phyloP scores from a whole-genome alignment of 768 basidiomycete species.

The Rhizopogon roseolus region DNA sequence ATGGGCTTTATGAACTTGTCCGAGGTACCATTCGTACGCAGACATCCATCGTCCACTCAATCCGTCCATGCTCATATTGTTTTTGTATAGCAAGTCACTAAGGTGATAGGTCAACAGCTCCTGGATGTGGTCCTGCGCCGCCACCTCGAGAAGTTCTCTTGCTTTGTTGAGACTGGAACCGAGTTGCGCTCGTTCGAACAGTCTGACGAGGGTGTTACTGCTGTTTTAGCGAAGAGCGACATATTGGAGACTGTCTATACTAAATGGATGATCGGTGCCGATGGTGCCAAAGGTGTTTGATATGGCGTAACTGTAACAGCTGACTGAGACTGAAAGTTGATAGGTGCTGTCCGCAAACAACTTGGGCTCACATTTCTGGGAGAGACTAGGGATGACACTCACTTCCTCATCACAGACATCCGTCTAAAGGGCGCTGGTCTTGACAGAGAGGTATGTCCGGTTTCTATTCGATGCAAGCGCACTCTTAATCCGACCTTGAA shows the following conservation, averaged over 20 bases:
- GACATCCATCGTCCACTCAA: background rate
- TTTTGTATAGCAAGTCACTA: too few species aligned
- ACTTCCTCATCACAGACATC: constrained; percentile 30
- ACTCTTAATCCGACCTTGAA: background rate
- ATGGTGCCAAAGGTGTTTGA: constrained; percentile 11
- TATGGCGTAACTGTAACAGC: too few species aligned
- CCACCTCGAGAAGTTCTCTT: too few species aligned
- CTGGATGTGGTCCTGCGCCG: too few species aligned
- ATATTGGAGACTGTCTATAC: too few species aligned
- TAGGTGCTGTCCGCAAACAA: constrained; percentile 5
- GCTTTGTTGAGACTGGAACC: too few species aligned
- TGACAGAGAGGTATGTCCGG: constrained; percentile 28
- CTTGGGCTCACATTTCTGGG: constrained; percentile 16
- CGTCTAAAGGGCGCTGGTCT: constrained; percentile 31
- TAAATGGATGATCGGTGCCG: constrained; percentile 7
- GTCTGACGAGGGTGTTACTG: too few species aligned
- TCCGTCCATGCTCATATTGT: background rate
- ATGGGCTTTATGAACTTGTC: too few species aligned
- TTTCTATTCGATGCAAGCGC: background rate
- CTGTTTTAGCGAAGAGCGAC: too few species aligned
- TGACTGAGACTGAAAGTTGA: background rate
- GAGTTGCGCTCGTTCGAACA: too few species aligned
- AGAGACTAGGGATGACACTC: constrained; percentile 23
- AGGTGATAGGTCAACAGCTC: too few species aligned
- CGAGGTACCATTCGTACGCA: constrained; percentile 22